Evolutionary conservation across 106 monocot species (phyloP), one percentile per base, ranked within the genome.

Genomic region (Cymbidium sinense): DNA sequence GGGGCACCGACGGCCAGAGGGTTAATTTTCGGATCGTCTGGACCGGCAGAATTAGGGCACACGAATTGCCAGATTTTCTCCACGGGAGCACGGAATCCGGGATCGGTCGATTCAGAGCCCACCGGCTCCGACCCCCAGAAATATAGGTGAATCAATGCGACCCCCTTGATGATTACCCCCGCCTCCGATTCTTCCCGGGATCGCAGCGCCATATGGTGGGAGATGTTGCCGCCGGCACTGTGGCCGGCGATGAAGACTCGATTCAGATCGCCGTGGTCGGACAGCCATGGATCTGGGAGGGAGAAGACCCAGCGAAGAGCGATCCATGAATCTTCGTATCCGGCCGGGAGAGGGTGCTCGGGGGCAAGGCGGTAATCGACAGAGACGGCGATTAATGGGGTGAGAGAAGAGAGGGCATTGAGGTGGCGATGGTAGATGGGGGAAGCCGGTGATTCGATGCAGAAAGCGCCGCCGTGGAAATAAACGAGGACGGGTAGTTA

Each of bases 201-300:
- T 7, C 81, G 73, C 77, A 87, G 39, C 8, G 89, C 87, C 77
- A 89, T 72, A 25, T 82, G 70, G 78, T 93, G 88, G 28, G 58
- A 77, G 7, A 90, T 88, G 79, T 90, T 90, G 4, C 76, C 93
- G 5, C 90, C 86, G 5, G 85, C 85, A 31, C 89, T 88, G 33
- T 90, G 90, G 1, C 87, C 89, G 39, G 82, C 83, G 20, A 89
- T 31, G 76, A 86, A 86, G 23, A 90, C 62, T 4, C 77, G 81
- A 23, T 27, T 55, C 17, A 74, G 70, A 70, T 91, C 89, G 3
- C 72, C 82, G 80, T 84, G 82, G 19, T 82, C 77, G 34, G 77
- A 21, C 20, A 89, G 10, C 89, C 89, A 89, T 15, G 62, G 39
- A 20, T 89, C 89, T 20, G 77, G 25, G 7, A 43, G 61, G 28